Evolutionary conservation across 371 early-diverging fungal genomes (phyloP).

Genomic region (Mortierella sp.): DNA sequence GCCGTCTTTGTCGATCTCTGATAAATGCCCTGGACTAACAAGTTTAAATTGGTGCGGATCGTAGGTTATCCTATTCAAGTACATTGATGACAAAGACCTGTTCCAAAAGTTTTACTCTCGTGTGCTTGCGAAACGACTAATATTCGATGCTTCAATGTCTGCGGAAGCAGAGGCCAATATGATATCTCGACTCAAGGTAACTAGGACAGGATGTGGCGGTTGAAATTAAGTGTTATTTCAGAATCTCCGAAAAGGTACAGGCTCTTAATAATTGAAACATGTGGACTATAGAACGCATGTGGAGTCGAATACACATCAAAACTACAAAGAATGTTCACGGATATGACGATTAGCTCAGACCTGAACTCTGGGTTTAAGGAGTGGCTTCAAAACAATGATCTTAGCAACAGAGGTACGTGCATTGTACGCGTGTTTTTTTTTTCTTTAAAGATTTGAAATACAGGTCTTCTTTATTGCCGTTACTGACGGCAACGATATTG

Average conservation of each 20-base stretch:
- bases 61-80: constrained; percentile 85
- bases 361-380: constrained; percentile 76
- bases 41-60: background rate
- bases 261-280: background rate
- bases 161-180: constrained; percentile 83
- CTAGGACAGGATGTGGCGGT: background rate
- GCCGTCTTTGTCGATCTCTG: background rate
- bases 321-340: constrained; percentile 91
- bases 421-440: background rate
- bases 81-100: constrained; percentile 91
- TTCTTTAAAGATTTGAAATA: background rate
- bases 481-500: background rate
- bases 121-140: constrained; percentile 82
- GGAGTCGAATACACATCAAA: constrained; percentile 93
- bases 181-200: constrained; percentile 76
- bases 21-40: background rate
- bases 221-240: background rate
- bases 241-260: background rate
- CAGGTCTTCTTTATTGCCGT: background rate
- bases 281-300: constrained; percentile 64
- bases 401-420: constrained; percentile 59
- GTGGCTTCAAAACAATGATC: constrained; percentile 58
- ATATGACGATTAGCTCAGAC: constrained; percentile 84
- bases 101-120: constrained; percentile 90
- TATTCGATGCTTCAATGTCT: constrained; percentile 78